Evolutionary conservation across 345 rosid genomes (phyloP), one percentile per base, ranked within the genome.

Genomic region (Kernera saxatilis): DNA sequence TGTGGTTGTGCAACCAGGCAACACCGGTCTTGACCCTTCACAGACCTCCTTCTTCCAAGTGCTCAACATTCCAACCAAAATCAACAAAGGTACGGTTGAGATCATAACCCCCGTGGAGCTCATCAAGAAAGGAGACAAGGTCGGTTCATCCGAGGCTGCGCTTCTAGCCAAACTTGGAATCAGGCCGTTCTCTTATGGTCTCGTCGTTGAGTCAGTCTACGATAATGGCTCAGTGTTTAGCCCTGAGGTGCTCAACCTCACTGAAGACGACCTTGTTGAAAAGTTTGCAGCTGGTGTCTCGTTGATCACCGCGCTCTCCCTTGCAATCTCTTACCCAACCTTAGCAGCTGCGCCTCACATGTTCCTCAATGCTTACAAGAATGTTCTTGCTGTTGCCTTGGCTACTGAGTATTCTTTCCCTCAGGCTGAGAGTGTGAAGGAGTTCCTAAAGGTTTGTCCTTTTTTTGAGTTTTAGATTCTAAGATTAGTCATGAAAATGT

Each of bases 11-110:
- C 97, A 88, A 46, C 98, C 98, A 18, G 98, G 98, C 48, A 93
- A 91, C 85, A 91, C 96, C 1, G 96, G 98, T 22, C 96, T 93
- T 17, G 98, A 93, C 71, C 98, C 96, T 0, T 93, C 98, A 1
- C 98, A 93, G 80, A 93, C 98, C 12, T 93, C 96, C 44, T 93
- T 93, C 84, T 93, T 93, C 84, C 96, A 93, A 86, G 96, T 93
- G 67, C 92, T 93, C 8, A 93, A 93, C 75, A 93, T 93, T 52
- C 96, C 98, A 0, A 93, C 98, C 44, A 93, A 93, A 82, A 93
- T 93, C 85, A 93, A 93, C 88, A 93, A 93, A 89, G 98, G 98
- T 69, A 88, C 96, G 25, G 97, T 93, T 3, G 98, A 93, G 84
- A 93, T 93, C 70, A 85, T 93, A 64, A 87, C 97, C 56, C 88